Base-by-base conservation (phyloP, 2,329 filamentous ascomycete species). In the Leptographium radiaticola region DNA sequence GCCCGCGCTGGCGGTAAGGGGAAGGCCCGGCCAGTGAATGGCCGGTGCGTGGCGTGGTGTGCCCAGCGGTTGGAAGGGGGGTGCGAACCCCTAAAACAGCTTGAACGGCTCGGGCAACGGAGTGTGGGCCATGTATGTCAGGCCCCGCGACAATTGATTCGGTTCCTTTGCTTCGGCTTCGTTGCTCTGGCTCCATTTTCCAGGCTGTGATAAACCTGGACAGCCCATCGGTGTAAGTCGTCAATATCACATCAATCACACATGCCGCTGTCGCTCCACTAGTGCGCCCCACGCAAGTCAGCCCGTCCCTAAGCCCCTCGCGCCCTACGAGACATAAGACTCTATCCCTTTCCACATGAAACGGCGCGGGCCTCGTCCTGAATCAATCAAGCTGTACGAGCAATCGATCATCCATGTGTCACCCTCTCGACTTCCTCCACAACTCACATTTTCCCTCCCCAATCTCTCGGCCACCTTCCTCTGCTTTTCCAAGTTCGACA, bases 231-330 rank as follows among this genome's bases (percentile, higher is more conserved):
- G 34, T 36, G 9, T 36, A 13, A 10, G 12, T 9, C 34, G 9
- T 13, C 48, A 42, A 50, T 50, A 50, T 50, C 49, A 50, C 49
- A 50, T 34, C 30, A 31, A 50, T 42, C 49, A 42, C 49, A 50
- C 38, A 11, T 38, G 44, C 44, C 30, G 15, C 7, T 25, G 33
- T 48, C 45, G 18, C 34, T 25, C 20, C 15, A 34, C 18, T 49
- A 49, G 38, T 42, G 49, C 25, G 49, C 42, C 49, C 49, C 49
- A 50, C 49, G 25, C 47, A 50, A 16, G 18, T 12, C 38, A 50
- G 36, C 31, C 33, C 20, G 16, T 34, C 30, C 39, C 39, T 39
- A 39, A 44, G 49, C 7, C 49, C 49, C 49, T 30, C 44, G 16
- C 49, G 49, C 49, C 30, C 49, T 51, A 51, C 39, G 16, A 25